Evolutionary conservation across 495 filamentous ascomycete species (phyloP).

Genomic region (Podospora sp.): DNA sequence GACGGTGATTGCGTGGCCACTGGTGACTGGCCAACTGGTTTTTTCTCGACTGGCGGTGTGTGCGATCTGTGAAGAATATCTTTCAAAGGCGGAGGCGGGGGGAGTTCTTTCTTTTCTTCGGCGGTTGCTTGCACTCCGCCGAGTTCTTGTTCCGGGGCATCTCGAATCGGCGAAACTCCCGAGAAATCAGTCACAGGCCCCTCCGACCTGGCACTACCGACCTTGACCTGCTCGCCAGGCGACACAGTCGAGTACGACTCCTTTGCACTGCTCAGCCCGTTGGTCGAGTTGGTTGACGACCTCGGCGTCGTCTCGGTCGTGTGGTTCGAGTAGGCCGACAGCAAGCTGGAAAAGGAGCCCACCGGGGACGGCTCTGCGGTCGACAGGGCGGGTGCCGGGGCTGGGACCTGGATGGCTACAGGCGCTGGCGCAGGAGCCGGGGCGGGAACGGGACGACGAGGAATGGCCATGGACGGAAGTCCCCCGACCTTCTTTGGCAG

Average conservation of each 20-base stretch:
- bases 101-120: conserved; percentile 26
- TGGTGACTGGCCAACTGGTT: conserved; percentile 19
- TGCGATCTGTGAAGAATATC: conserved; percentile 26
- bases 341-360: conserved; percentile 47
- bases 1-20: conserved; percentile 22
- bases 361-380: conserved; percentile 32
- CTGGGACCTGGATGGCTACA: conserved; percentile 12
- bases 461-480: conserved; percentile 31
- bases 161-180: conserved; percentile 26
- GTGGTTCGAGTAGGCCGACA: conserved; percentile 50
- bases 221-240: conserved; percentile 21
- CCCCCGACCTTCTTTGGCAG: conserved; percentile 23
- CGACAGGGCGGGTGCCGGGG: conserved; percentile 19
- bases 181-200: conserved; percentile 15
- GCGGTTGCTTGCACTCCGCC: conserved; percentile 15
- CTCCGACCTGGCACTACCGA: conserved; percentile 11
- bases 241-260: conserved; percentile 40
- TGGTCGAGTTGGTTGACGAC: conserved; percentile 35
- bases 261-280: conserved; percentile 40
- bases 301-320: conserved; percentile 41
- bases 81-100: conserved; percentile 46
- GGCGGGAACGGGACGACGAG: conserved; percentile 35
- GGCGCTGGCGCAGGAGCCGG: conserved; percentile 18
- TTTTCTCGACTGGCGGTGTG: conserved; percentile 21
- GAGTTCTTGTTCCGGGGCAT: conserved; percentile 27